Evolutionary conservation across 345 rosid species (phyloP).

Genomic region (Salix udensis): DNA sequence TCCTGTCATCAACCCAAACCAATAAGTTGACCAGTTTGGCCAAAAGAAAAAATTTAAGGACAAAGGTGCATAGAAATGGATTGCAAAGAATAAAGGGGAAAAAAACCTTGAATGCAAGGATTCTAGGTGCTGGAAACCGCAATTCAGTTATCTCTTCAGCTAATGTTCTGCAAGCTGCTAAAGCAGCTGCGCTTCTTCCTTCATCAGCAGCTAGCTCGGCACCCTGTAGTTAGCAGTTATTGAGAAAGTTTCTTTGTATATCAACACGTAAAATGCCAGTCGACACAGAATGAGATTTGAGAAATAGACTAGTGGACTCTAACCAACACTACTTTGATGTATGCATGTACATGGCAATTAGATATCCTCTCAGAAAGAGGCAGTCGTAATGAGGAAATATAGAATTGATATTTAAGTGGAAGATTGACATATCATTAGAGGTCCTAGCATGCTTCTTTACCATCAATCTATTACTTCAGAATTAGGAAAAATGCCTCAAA

Average conservation of each 20-base stretch:
- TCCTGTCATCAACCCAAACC: slow-evolving; percentile 50
- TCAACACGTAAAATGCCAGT: neutral
- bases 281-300: neutral
- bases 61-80: neutral
- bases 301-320: neutral
- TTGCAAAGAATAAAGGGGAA: neutral
- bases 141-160: slow-evolving; percentile 92
- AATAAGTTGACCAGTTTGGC: slow-evolving; percentile 5
- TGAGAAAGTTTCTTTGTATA: neutral
- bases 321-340: neutral
- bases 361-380: neutral
- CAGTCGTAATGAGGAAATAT: neutral
- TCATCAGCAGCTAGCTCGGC: slow-evolving; percentile 85
- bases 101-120: slow-evolving; percentile 88
- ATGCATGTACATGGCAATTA: neutral
- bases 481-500: neutral
- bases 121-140: slow-evolving; percentile 94
- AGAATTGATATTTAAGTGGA: neutral
- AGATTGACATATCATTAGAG: neutral
- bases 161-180: slow-evolving; percentile 94
- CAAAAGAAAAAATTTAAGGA: neutral
- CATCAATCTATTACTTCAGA: neutral
- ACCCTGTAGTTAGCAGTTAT: slow-evolving; percentile 48
- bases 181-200: slow-evolving; percentile 79
- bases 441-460: neutral